Evolutionary conservation across 805 yeast species (phyloP).

Genomic region (Citeromyces nyonsensis): DNA sequence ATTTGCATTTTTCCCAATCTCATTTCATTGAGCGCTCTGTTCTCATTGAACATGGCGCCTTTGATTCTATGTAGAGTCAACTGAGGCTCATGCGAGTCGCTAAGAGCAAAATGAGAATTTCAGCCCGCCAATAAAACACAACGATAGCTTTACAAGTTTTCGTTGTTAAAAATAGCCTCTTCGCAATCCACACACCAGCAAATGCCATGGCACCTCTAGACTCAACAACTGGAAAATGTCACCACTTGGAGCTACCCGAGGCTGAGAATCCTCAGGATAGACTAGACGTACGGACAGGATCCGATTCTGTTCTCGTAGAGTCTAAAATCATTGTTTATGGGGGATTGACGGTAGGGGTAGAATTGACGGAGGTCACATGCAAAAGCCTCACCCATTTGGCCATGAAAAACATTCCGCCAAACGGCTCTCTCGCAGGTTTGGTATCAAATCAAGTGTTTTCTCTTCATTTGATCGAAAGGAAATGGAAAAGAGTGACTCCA

Average conservation of each 20-base stretch:
- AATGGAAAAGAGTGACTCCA: constrained; percentile 32
- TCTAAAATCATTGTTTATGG: constrained; percentile 53
- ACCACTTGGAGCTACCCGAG: constrained; percentile 38
- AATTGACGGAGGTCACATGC: constrained; percentile 22
- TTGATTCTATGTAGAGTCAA: too few relatives aligned
- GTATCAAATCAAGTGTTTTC: constrained; percentile 52
- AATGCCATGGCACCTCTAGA: constrained; percentile 40
- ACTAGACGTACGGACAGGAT: constrained; percentile 53
- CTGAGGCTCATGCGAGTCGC: too few relatives aligned
- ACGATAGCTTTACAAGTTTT: too few relatives aligned
- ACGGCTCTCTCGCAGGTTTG: constrained; percentile 10
- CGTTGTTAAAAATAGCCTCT: too few relatives aligned
- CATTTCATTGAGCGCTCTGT: too few relatives aligned
- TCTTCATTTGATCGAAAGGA: constrained; percentile 39
- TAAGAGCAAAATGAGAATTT: too few relatives aligned
- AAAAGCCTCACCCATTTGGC: too few relatives aligned
- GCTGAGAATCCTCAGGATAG: constrained; percentile 28
- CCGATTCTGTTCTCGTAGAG: constrained; percentile 38
- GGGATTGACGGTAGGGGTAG: constrained; percentile 48
- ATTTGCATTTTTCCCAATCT: too few relatives aligned
- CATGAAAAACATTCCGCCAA: too few relatives aligned
- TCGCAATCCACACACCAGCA: constrained; percentile 1
- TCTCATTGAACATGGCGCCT: too few relatives aligned
- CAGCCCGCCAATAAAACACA: too few relatives aligned
- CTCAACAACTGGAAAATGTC: constrained; percentile 50